phyloP scores from a whole-genome alignment of 176 grass and related monocot genomes.

The Carex parvula region DNA sequence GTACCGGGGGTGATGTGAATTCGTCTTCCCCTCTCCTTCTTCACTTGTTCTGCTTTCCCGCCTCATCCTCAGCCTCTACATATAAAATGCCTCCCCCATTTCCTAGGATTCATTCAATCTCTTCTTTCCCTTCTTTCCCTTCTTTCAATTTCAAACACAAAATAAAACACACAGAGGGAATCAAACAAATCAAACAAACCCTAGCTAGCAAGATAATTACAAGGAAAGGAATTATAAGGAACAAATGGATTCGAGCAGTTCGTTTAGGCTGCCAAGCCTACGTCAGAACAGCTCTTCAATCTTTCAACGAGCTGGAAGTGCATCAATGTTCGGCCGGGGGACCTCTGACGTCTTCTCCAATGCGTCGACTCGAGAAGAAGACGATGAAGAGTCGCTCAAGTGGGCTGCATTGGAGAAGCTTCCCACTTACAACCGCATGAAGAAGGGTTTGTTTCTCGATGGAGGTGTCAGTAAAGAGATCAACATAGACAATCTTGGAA shows the following conservation, averaged over 20 bases:
- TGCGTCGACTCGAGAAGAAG: slow-evolving; percentile 29
- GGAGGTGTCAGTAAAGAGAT: slow-evolving; percentile 25
- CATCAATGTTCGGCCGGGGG: not conserved
- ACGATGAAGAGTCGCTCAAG: slow-evolving; percentile 57
- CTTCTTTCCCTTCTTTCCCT: not conserved
- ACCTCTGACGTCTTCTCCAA: slow-evolving; percentile 38
- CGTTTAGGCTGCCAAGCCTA: slow-evolving; percentile 39
- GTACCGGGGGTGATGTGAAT: no score
- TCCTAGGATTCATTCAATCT: not conserved
- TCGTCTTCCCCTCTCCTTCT: no score
- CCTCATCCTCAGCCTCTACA: not conserved
- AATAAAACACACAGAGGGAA: not conserved
- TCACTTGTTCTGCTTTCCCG: no score
- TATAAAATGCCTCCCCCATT: not conserved
- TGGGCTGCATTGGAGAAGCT: slow-evolving; percentile 60
- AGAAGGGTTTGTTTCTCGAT: slow-evolving; percentile 30
- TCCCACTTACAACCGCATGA: slow-evolving; percentile 50
- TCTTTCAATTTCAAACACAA: not conserved
- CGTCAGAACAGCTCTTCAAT: slow-evolving; percentile 25
- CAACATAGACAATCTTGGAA: slow-evolving; percentile 35
- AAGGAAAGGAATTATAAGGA: no score
- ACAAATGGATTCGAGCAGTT: slow-evolving; percentile 7
- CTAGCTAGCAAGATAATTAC: no score
- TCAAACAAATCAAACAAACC: not conserved
- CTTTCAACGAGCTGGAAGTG: slow-evolving; percentile 25